A percentile compares a stretch with the other conserved stretches of the same genome.
These are phyloP conservation scores for Apophysomyces variabilis DNA, from an alignment of 371 early-diverging fungal genomes.

Conservation along the genomic window DNA sequence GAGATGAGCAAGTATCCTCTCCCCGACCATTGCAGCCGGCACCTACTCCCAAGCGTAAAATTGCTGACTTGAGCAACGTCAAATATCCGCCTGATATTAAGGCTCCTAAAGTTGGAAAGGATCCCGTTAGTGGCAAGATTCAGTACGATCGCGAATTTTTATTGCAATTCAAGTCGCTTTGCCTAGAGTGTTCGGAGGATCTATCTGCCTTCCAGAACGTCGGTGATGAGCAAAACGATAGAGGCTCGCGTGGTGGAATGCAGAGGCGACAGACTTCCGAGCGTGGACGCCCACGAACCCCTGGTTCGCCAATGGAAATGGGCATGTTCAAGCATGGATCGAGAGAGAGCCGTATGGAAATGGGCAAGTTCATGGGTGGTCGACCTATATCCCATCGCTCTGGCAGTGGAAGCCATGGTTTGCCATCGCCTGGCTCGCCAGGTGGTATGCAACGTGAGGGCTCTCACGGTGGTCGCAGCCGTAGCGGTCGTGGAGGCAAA, in stretches of 20 bases:
- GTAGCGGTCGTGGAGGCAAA: conserved; percentile 60
- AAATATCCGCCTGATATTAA: conserved; percentile 50
- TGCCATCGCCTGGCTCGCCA: conserved; percentile 49
- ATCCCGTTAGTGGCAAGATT: conserved; percentile 53
- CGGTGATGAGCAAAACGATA: conserved; percentile 58
- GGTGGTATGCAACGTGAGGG: conserved; percentile 64
- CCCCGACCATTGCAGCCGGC: conserved; percentile 29
- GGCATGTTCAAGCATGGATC: conserved; percentile 51
- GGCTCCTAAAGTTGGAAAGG: conserved; percentile 40
- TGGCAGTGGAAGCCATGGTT: conserved; percentile 54
- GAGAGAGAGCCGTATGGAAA: conserved; percentile 48
- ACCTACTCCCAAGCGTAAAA: conserved; percentile 29
- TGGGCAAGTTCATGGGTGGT: conserved; percentile 58
- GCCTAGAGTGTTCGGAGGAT: conserved; percentile 69
- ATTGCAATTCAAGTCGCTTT: conserved; percentile 73
- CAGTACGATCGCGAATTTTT: conserved; percentile 78
- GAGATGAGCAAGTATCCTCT: conserved; percentile 26
- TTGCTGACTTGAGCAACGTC: conserved; percentile 41
- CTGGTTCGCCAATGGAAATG: conserved; percentile 48
- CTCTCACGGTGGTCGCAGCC: conserved; percentile 53
- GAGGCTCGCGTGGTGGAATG: conserved; percentile 36
- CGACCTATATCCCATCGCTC: conserved; percentile 52
- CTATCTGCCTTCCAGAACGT: conserved; percentile 71
- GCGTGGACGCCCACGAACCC: conserved; percentile 57
- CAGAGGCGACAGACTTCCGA: conserved; percentile 66